Evolutionary conservation across 257 asterid genomes (phyloP), one percentile per base, ranked within the genome.

Genomic region (Solanum tarapatanum): DNA sequence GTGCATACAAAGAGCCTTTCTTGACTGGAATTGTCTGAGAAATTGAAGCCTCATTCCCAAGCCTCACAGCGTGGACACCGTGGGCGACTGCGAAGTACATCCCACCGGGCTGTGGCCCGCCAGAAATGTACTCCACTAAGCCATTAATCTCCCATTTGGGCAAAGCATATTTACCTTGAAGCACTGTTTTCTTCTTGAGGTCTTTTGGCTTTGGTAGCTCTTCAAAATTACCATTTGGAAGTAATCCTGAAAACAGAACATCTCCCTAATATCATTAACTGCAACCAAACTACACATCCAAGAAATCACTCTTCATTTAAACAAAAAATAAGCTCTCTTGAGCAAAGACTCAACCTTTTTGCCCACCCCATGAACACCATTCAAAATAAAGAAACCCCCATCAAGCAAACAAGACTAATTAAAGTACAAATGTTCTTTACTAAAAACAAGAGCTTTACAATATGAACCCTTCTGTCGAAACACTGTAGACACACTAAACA

Each of bases 91-190:
- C 72, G 84, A 97, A 97, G 96, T 80, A 97, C 99, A 94, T 97
- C 5, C 98, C 99, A 5, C 97, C 96, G 24, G 98, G 98, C 91
- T 97, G 99, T 0, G 98, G 98, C 36, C 99, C 99, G 33, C 98
- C 95, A 51, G 94, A 93, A 89, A 97, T 93, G 93, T 95, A 97
- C 92, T 97, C 98, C 11, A 95, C 98, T 2, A 88, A 33, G 60
- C 99, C 98, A 8, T 39, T 77, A 88, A 92, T 97, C 77, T 95
- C 98, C 99, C 99, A 97, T 89, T 90, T 90, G 85, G 98, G 99
- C 6, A 96, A 93, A 8, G 98, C 93, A 76, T 90, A 13, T 85
- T 86, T 91, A 70, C 95, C 95, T 24, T 30, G 86, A 79, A 95
- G 94, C 55, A 92, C 96, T 35, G 98, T 91, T 86, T 80, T 80